Evolutionary conservation across 768 basidiomycete species (phyloP).

Genomic region (Daedaleopsis sinensis): DNA sequence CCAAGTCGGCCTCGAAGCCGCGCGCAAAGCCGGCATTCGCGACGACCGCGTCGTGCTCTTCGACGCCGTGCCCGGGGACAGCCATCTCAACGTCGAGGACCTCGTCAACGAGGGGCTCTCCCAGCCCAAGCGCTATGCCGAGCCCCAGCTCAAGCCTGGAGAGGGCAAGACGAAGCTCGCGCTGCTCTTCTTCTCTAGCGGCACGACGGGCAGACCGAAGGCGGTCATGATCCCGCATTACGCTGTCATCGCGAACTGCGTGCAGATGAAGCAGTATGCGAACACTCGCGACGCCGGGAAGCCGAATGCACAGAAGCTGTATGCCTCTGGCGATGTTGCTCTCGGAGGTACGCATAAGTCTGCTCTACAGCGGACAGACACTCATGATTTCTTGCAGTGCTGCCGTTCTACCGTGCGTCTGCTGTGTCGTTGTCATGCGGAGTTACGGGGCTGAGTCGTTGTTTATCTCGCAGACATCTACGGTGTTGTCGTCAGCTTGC

Average conservation of each 20-base stretch:
- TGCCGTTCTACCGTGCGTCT: conserved; percentile 25
- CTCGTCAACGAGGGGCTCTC: conserved; percentile 54
- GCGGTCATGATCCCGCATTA: conserved; percentile 43
- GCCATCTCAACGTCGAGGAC: conserved; percentile 43
- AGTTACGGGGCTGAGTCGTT: conserved; percentile 10
- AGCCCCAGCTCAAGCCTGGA: conserved; percentile 53
- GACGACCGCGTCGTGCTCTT: conserved; percentile 27
- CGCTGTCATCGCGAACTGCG: conserved; percentile 37
- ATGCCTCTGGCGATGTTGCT: conserved; percentile 58
- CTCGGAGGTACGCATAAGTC: conserved; percentile 49
- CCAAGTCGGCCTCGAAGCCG: conserved; percentile 26
- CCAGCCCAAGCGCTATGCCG: conserved; percentile 43
- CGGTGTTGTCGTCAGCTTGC: conserved; percentile 65
- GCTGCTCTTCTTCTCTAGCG: conserved; percentile 73
- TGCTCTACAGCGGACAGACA: neutral
- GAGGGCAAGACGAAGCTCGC: conserved; percentile 74
- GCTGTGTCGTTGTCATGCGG: neutral
- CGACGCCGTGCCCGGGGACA: conserved; percentile 20
- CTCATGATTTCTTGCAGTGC: conserved; percentile 11
- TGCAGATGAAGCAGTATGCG: conserved; percentile 45
- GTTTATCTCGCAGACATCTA: conserved; percentile 58
- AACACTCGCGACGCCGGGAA: conserved; percentile 26
- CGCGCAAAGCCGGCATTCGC: conserved; percentile 26
- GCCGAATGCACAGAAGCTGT: conserved; percentile 8
- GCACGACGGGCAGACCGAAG: conserved; percentile 78